Evolutionary conservation across 2,329 filamentous ascomycete genomes (phyloP), one percentile per base, ranked within the genome.

Genomic region (Alternaria consortialis): DNA sequence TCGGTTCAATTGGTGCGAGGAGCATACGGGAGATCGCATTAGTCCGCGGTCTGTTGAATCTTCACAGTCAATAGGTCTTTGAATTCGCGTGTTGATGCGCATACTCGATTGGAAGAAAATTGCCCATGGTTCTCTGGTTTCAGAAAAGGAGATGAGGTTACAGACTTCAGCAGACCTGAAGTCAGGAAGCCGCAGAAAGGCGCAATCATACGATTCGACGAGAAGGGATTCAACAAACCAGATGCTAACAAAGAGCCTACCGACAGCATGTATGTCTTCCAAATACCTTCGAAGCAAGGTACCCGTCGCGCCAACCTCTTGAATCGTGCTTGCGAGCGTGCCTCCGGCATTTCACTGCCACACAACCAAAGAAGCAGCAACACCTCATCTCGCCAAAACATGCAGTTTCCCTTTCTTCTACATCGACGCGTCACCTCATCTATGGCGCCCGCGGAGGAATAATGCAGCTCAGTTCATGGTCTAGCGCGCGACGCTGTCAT

Each of bases 391-490:
- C 46, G 46, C 29, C 46, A 48, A 48, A 25, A 48, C 46, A 23
- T 11, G 13, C 15, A 36, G 23, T 36, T 15, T 32, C 46, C 31
- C 46, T 36, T 36, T 36, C 7, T 13, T 25, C 46, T 25, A 48
- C 31, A 48, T 48, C 31, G 23, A 48, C 46, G 46, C 46, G 46
- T 48, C 46, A 48, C 46, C 46, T 36, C 31, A 7, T n/a, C 23
- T 3, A 23, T 48, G 15, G 17, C 1, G 7, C 9, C 46, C 20
- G 31, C 46, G 46, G 46, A 48, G 46, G 2, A 11, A 48, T 31
- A 36, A 34, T 36, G 25, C 23, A 20, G 36, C 1, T 60, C 83
- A 42, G 9, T 42, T 11, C 39, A 23, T 9, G 20, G 23, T 42
- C 20, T 48, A 48, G 46, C 46, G 46, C 17, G 17, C 46, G 31